phyloP scores from a whole-genome alignment of 345 rosid genomes.

The Passiflora organensis region DNA sequence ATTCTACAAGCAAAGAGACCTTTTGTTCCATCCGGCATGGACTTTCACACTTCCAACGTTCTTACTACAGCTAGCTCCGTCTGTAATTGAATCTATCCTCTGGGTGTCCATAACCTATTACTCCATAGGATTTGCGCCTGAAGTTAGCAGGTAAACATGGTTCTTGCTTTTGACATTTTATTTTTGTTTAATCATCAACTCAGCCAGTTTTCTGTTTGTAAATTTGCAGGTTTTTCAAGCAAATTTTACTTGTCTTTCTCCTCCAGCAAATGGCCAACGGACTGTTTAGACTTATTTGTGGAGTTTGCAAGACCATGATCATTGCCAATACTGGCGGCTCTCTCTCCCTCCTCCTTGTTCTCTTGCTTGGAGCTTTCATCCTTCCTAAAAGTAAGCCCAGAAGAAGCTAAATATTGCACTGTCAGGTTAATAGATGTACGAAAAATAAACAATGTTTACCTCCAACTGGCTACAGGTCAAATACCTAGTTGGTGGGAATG shows the following conservation, averaged over 20 bases:
- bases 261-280: conserved; percentile 86
- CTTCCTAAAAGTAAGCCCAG: conserved; percentile 48
- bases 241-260: conserved; percentile 50
- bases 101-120: conserved; percentile 65
- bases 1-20: conserved; percentile 89
- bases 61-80: conserved; percentile 57
- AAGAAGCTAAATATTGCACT: background rate
- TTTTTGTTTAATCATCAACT: background rate
- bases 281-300: conserved; percentile 62
- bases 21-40: conserved; percentile 81
- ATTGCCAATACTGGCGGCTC: conserved; percentile 79
- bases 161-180: too few relatives aligned
- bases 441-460: too few relatives aligned
- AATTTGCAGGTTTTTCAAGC: conserved; percentile 75
- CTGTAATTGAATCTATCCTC: conserved; percentile 60
- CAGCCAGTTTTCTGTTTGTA: background rate
- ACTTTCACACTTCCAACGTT: conserved; percentile 66
- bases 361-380: conserved; percentile 84
- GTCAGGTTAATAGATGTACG: too few relatives aligned
- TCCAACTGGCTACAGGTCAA: conserved; percentile 32
- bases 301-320: conserved; percentile 68
- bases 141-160: conserved; percentile 48
- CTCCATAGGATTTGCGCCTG: conserved; percentile 72
- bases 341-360: conserved; percentile 57
- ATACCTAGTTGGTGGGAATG: conserved; percentile 86